These are phyloP conservation scores for Helotiales sp. DNA, from an alignment of 2,329 filamentous ascomycete species.

Conservation along the genomic window DNA sequence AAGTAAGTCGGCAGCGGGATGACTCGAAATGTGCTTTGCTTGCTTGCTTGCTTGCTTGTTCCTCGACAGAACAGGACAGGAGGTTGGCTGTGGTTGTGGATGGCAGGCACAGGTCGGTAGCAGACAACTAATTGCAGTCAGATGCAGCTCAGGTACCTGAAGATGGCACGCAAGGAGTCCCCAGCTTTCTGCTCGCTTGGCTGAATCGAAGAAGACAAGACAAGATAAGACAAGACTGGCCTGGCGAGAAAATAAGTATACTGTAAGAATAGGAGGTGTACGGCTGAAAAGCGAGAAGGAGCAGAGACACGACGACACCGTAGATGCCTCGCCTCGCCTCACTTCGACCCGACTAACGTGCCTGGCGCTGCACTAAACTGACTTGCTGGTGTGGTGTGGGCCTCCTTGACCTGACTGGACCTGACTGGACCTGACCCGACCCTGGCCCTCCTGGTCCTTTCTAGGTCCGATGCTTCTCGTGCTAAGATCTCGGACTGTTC, in stretches of 20 bases:
- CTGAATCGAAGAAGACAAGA: not conserved
- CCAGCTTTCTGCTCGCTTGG: not conserved
- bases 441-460: not conserved
- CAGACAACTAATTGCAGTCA: too few species aligned
- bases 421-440: too few species aligned
- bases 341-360: not conserved
- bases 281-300: not conserved
- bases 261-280: too few species aligned
- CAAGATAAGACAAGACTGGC: not conserved
- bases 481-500: not conserved
- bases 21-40: not conserved
- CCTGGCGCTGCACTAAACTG: not conserved
- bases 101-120: too few species aligned
- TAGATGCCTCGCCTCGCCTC: not conserved
- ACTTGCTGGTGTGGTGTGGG: not conserved
- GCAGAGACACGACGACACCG: not conserved
- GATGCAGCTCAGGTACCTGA: slow-evolving; percentile 2
- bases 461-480: not conserved
- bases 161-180: slow-evolving; percentile 7
- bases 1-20: not conserved
- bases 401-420: too few species aligned
- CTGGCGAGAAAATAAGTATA: too few species aligned
- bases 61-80: too few species aligned
- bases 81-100: too few species aligned
- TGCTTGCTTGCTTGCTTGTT: too few species aligned